A percentile compares a stretch with the other conserved stretches of the same genome.
These are phyloP conservation scores for Ceriops zippeliana DNA, from an alignment of 345 rosid genomes.

Conservation along the genomic window DNA sequence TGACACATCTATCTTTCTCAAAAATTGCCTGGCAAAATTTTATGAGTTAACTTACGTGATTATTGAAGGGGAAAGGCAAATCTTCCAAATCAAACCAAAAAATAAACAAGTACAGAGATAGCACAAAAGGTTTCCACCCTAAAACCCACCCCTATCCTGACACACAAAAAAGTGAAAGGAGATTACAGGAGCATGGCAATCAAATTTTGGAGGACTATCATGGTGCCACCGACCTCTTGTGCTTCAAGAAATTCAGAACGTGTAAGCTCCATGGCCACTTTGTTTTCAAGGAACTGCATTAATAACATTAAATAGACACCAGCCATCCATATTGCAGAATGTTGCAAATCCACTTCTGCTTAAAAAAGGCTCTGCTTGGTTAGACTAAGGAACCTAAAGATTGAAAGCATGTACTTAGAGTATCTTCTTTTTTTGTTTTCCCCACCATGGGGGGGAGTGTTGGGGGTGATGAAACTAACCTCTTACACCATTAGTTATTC, in stretches of 20 bases:
- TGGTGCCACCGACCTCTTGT: conserved; percentile 57
- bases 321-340: conserved; percentile 95
- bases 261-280: conserved; percentile 93
- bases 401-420: conserved; percentile 9
- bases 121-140: too few species aligned
- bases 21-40: too few species aligned
- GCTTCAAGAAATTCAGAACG: conserved; percentile 91
- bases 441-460: neutral
- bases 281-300: conserved; percentile 97
- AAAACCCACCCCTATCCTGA: too few species aligned
- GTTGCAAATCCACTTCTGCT: conserved; percentile 85
- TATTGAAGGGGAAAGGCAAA: too few species aligned
- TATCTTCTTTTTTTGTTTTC: neutral
- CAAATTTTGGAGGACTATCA: conserved; percentile 6
- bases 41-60: too few species aligned
- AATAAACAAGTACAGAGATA: too few species aligned
- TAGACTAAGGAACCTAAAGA: conserved; percentile 11
- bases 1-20: too few species aligned
- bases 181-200: conserved; percentile 3
- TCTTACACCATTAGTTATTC: conserved; percentile 70
- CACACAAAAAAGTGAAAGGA: neutral
- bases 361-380: conserved; percentile 20
- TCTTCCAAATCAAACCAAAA: too few species aligned
- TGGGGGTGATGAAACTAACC: conserved; percentile 39
- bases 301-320: conserved; percentile 83